A percentile compares a stretch with the other conserved stretches of the same genome.
These are phyloP conservation scores for Pelargonium nanum DNA, from an alignment of 345 rosid genomes.

Conservation along the genomic window DNA sequence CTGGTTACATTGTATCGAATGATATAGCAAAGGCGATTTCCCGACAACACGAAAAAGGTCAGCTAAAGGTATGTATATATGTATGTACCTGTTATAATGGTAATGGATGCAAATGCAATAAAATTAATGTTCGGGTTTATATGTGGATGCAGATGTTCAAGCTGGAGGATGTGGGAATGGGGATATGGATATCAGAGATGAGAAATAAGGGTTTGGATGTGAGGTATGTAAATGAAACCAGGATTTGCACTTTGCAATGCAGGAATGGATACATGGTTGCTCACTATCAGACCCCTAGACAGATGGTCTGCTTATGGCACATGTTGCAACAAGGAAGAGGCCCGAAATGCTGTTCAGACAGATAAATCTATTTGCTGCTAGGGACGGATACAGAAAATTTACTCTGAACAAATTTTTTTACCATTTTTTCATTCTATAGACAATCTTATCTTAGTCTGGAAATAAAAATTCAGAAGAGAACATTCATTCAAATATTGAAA, in stretches of 20 bases:
- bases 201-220: conserved; percentile 58
- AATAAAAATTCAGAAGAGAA: no score
- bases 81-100: not conserved
- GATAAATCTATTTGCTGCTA: no score
- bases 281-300: conserved; percentile 88
- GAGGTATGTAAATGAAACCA: conserved; percentile 54
- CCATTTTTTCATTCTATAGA: no score
- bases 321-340: conserved; percentile 60
- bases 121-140: no score
- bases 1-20: conserved; percentile 72
- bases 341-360: conserved; percentile 59
- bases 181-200: conserved; percentile 79
- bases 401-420: no score
- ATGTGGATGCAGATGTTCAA: conserved; percentile 64
- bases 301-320: conserved; percentile 91
- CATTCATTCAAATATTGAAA: no score
- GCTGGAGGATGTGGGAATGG: conserved; percentile 98
- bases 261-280: conserved; percentile 79
- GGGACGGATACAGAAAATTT: no score
- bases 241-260: conserved; percentile 66
- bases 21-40: conserved; percentile 70
- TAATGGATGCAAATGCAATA: not conserved
- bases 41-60: conserved; percentile 40
- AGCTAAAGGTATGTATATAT: conserved; percentile 42
- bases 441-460: no score